Percentiles rank a stretch among this genome's conserved stretches.
Evolutionary conservation across 1,284 basidiomycete genomes (phyloP).

Genomic region (Golubevia pallescens): DNA sequence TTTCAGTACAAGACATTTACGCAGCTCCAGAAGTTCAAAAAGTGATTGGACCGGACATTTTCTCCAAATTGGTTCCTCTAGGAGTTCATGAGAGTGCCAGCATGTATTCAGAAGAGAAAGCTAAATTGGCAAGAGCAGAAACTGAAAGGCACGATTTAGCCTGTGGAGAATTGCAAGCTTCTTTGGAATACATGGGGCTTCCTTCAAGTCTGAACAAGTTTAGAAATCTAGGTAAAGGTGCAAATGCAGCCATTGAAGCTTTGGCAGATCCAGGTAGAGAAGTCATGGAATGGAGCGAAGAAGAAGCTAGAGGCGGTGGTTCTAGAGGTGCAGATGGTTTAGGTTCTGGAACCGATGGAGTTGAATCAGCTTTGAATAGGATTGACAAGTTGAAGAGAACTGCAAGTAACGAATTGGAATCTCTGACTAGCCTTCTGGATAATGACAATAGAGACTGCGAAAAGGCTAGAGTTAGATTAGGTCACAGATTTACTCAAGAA

Average conservation of each 20-base stretch:
- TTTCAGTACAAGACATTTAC: constrained; percentile 58
- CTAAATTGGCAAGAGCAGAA: constrained; percentile 59
- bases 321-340: constrained; percentile 43
- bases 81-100: constrained; percentile 60
- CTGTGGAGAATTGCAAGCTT: constrained; percentile 43
- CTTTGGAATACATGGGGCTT: constrained; percentile 47
- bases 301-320: constrained; percentile 45
- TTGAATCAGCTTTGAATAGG: constrained; percentile 28
- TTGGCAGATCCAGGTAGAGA: constrained; percentile 46
- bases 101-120: constrained; percentile 62
- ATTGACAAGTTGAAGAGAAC: constrained; percentile 13
- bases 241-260: constrained; percentile 25
- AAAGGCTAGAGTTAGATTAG: constrained; percentile 44
- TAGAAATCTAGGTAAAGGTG: constrained; percentile 27
- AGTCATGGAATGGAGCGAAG: constrained; percentile 42
- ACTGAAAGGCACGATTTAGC: constrained; percentile 41
- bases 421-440: constrained; percentile 31
- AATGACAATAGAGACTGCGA: constrained; percentile 58
- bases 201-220: constrained; percentile 40
- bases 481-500: constrained; percentile 52
- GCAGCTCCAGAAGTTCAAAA: constrained; percentile 53
- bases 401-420: constrained; percentile 19
- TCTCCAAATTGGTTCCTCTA: constrained; percentile 53
- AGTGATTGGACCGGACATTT: constrained; percentile 57
- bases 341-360: constrained; percentile 31